Evolutionary conservation across 2,329 filamentous ascomycete genomes (phyloP), one percentile per base, ranked within the genome.

Genomic region (Emericellopsis cladophorae): DNA sequence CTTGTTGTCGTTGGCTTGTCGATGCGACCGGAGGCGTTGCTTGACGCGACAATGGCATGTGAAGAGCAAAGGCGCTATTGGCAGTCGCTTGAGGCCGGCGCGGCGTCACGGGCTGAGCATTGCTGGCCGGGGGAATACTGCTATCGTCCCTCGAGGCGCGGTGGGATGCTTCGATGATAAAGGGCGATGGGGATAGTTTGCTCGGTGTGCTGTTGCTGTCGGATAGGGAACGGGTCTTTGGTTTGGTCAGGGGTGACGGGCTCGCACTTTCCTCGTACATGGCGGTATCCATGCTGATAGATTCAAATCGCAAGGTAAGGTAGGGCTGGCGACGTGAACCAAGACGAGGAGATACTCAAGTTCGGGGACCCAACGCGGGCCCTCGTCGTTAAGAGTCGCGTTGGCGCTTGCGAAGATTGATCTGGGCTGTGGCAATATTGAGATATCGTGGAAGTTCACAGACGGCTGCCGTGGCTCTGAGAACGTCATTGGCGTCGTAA

Each of bases 61-160:
- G 26, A 14, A 29, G 56, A 46, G 81, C 73, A 35, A 76, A 74
- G 9, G 26, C 26, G 8, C 26, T 12, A 29, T 7, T 29, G 3
- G 26, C 8, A 29, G 26, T 9, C 12, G 12, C 12, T 7, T 29
- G 26, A 39, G 79, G 70, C 46, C 83, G 74, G 44, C 78, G 73
- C n/a, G 87, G 85, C 7, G 86, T 93, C 37, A 73, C 72, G n/a
- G 82, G 81, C 31, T 52, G 34, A 48, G 15, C 21, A 24, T 18
- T 26, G 11, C 21, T 24, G 18, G 18, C 18, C 7, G 65, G 59
- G 35, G 63, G 59, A 42, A 82, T 63, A 41, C 66, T 67, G 52
- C 68, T 78, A 52, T 86, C 81, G 61, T 85, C 80, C 56, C 83
- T 83, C 43, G 75, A 80, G 16, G 69, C 67, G 37, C 68, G 64